Conservation (phyloP, 768 basidiomycete genomes). For the Boletus rex-veris region DNA sequence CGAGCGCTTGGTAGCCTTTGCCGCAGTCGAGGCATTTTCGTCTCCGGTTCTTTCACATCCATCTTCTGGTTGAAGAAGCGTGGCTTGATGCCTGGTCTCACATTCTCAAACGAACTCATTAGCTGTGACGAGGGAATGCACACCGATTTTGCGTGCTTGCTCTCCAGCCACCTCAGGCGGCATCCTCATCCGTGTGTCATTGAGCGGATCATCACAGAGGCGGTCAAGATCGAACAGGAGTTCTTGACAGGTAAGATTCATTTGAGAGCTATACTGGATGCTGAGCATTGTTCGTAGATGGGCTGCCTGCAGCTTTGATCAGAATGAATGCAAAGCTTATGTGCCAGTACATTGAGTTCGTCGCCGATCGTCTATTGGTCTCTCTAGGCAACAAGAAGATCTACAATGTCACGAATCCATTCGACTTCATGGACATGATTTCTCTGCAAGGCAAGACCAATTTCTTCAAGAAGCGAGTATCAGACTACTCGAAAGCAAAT, state of each 20-base stretch:
- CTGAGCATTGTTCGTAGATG: conserved; percentile 46
- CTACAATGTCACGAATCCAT: conserved; percentile 77
- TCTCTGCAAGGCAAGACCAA: conserved; percentile 96
- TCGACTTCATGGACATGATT: conserved; percentile 95
- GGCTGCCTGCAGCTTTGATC: conserved; percentile 74
- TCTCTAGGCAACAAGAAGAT: conserved; percentile 79
- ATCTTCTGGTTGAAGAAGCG: conserved; percentile 98
- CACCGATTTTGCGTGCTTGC: conserved; percentile 91
- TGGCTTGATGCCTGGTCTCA: conserved; percentile 63
- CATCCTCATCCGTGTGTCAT: conserved; percentile 81
- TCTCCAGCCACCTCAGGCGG: conserved; percentile 78
- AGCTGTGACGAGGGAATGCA: conserved; percentile 95
- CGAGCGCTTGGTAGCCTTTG: conserved; percentile 88
- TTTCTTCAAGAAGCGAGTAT: conserved; percentile 95
- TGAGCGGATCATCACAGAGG: conserved; percentile 68
- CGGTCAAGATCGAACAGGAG: conserved; percentile 78
- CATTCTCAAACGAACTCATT: conserved; percentile 96
- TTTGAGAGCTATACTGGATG: not conserved
- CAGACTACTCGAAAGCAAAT: conserved; percentile 71
- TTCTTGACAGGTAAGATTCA: conserved; percentile 65
- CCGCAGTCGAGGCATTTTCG: conserved; percentile 97
- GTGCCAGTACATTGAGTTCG: conserved; percentile 89
- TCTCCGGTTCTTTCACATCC: conserved; percentile 88
- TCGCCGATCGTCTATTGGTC: conserved; percentile 84
- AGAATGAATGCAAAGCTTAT: conserved; percentile 90